These are phyloP conservation scores for Epichloe typhina DNA, from an alignment of 2,329 filamentous ascomycete genomes.

Conservation along the genomic window DNA sequence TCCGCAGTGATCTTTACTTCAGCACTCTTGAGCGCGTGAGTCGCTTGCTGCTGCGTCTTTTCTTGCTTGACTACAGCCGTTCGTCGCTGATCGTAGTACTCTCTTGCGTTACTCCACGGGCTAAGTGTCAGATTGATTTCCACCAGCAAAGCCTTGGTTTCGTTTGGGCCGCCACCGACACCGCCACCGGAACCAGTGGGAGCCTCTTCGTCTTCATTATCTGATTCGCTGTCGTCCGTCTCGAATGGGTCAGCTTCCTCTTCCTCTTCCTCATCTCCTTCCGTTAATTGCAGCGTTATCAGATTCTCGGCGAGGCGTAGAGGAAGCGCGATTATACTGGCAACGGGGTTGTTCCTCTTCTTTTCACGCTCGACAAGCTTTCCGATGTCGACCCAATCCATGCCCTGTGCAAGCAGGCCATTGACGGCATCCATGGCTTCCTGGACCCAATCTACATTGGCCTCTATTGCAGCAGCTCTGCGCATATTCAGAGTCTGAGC, in stretches of 20 bases:
- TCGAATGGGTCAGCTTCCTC: slow-evolving; percentile 46
- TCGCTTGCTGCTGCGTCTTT: slow-evolving; percentile 71
- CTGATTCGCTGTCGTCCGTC: slow-evolving; percentile 49
- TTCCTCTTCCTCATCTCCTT: slow-evolving; percentile 52
- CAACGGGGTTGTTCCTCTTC: slow-evolving; percentile 67
- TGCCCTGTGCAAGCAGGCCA: slow-evolving; percentile 78
- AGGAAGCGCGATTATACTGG: slow-evolving; percentile 73
- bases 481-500: slow-evolving; percentile 71
- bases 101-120: slow-evolving; percentile 78
- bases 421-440: slow-evolving; percentile 90
- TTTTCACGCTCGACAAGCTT: slow-evolving; percentile 83
- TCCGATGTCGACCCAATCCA: slow-evolving; percentile 93
- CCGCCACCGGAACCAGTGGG: slow-evolving; percentile 5
- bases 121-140: slow-evolving; percentile 76
- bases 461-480: slow-evolving; percentile 82
- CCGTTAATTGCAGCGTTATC: slow-evolving; percentile 65
- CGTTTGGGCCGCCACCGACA: slow-evolving; percentile 14
- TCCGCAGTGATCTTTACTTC: slow-evolving; percentile 80
- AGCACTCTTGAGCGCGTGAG: slow-evolving; percentile 73
- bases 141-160: slow-evolving; percentile 47
- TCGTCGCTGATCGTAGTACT: slow-evolving; percentile 86
- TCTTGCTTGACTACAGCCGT: slow-evolving; percentile 75
- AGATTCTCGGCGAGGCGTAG: slow-evolving; percentile 84
- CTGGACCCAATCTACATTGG: slow-evolving; percentile 80
- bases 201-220: slow-evolving; percentile 19